A percentile compares a stretch with the other conserved stretches of the same genome.
Evolutionary conservation across 2,329 filamentous ascomycete species (phyloP).

Genomic region (Fusarium verrucosum): DNA sequence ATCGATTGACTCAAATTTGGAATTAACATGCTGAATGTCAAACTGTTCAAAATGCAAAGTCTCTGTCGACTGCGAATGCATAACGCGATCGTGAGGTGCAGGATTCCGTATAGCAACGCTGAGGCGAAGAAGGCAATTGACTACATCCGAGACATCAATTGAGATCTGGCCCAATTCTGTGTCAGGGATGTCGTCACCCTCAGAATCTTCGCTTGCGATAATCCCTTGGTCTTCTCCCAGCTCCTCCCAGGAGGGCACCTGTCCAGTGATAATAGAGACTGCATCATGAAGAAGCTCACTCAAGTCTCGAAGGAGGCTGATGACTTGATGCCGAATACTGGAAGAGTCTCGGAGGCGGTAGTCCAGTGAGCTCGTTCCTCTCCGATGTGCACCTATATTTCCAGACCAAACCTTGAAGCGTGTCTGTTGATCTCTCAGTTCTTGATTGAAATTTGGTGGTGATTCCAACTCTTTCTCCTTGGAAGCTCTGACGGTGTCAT

Average conservation of each 20-base stretch:
- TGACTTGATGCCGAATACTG: neutral
- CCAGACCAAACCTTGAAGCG: conserved; percentile 27
- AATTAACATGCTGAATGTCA: neutral
- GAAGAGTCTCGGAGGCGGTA: conserved; percentile 22
- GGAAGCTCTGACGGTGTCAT: too few relatives aligned
- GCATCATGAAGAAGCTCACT: neutral
- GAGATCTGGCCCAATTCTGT: neutral
- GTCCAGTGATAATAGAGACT: neutral
- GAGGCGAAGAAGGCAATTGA: neutral
- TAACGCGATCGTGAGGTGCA: conserved; percentile 13
- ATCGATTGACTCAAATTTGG: neutral
- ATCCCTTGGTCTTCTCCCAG: fast-evolving
- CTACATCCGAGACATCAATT: neutral
- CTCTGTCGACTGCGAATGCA: fast-evolving
- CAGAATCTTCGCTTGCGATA: fast-evolving
- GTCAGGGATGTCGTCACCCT: fast-evolving
- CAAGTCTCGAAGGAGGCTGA: neutral
- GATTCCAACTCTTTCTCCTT: too few relatives aligned
- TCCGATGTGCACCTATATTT: conserved; percentile 1
- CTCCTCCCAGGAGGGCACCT: neutral
- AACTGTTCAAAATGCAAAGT: neutral
- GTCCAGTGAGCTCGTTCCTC: conserved; percentile 1
- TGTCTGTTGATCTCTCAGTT: too few relatives aligned
- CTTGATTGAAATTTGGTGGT: too few relatives aligned
- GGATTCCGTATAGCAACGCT: conserved; percentile 7